A percentile compares a stretch with the other conserved stretches of the same genome.
phyloP scores from a whole-genome alignment of 805 yeast species.

The Yarrowia sp. region DNA sequence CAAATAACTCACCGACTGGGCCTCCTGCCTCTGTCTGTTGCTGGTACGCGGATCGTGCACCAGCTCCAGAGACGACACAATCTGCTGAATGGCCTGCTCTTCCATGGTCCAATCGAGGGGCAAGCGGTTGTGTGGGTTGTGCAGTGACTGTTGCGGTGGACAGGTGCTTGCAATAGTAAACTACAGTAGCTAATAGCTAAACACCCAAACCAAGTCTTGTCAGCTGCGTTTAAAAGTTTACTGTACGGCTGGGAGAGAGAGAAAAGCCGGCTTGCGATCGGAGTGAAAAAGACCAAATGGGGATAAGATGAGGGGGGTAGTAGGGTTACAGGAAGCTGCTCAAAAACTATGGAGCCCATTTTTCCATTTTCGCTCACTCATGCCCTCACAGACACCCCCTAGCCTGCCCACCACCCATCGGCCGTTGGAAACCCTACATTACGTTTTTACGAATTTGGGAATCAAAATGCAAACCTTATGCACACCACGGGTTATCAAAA shows the following conservation, averaged over 20 bases:
- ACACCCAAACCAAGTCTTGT: constrained; percentile 22
- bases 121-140: neutral
- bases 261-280: neutral
- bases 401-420: neutral
- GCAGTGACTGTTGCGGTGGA: neutral
- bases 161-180: neutral
- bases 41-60: constrained; percentile 40
- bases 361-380: neutral
- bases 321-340: too few relatives aligned
- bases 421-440: constrained; percentile 21
- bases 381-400: neutral
- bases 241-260: constrained; percentile 19
- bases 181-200: neutral
- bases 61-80: constrained; percentile 67
- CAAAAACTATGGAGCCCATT: neutral
- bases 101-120: constrained; percentile 31
- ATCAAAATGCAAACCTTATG: constrained; percentile 21
- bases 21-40: constrained; percentile 46
- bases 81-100: constrained; percentile 61
- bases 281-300: too few relatives aligned
- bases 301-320: neutral
- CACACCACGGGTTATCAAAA: constrained; percentile 22
- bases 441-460: constrained; percentile 10
- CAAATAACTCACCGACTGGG: constrained; percentile 44
- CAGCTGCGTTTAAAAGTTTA: constrained; percentile 22